These are phyloP conservation scores for Termitomyces sp. DNA, from an alignment of 768 basidiomycete genomes.

Conservation along the genomic window DNA sequence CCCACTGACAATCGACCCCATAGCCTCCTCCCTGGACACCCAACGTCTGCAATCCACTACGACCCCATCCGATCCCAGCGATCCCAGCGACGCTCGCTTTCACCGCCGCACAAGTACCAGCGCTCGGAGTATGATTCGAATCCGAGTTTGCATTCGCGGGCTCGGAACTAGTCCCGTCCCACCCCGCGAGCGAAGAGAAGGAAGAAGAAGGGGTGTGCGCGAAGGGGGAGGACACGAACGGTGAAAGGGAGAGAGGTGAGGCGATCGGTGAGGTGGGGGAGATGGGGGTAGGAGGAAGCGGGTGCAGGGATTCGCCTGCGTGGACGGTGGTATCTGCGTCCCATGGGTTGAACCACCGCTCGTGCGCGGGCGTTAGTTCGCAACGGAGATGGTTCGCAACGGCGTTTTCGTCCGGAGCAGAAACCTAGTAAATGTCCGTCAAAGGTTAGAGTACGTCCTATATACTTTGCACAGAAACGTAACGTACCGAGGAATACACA, in stretches of 20 bases:
- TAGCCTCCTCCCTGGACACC: neutral
- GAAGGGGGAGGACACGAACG: neutral
- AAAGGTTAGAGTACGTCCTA: neutral
- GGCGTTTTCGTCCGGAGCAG: neutral
- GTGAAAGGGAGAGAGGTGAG: neutral
- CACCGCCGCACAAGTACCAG: neutral
- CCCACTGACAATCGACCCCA: neutral
- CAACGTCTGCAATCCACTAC: neutral
- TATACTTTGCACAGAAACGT: neutral
- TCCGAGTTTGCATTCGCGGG: neutral
- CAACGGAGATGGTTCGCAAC: neutral
- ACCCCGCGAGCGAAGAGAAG: neutral
- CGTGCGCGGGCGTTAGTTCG: neutral
- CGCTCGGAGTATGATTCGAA: neutral
- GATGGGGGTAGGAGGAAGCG: neutral
- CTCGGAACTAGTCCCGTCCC: conserved; percentile 14
- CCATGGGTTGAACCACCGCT: neutral
- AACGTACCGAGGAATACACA: neutral
- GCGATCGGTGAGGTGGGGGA: neutral
- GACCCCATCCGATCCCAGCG: neutral
- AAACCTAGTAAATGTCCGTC: neutral
- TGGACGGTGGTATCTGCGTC: neutral
- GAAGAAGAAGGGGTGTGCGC: neutral
- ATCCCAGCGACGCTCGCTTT: neutral
- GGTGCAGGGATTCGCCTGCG: neutral